Evolutionary conservation across 768 basidiomycete species (phyloP), one percentile per base, ranked within the genome.

Genomic region (Podaxis rugospora): DNA sequence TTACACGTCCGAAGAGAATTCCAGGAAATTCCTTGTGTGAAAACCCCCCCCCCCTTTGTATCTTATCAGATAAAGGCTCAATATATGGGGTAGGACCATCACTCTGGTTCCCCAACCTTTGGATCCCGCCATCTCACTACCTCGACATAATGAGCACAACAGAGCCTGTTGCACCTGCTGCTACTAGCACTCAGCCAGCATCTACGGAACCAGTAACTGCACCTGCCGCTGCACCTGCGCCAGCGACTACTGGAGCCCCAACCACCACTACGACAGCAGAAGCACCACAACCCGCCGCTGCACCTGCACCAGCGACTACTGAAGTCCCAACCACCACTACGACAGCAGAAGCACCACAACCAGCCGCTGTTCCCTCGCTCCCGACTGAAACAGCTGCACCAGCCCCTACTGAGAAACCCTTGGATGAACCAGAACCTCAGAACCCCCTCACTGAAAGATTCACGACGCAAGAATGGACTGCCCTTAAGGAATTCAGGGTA

Each of bases 361-460:
- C 61, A 27, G 64, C 58, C 16, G 57, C 66, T 18, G 50, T 62
- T 40, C 57, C 68, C 55, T 55, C 59, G 35, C 37, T 49, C 5
- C 46, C 61, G n/a, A 47, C 65, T 21, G 53, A 57, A 36, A 25
- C 68, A 18, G 61, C 47, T 51, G 56, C 65, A 37, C 37, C 54
- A 23, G 46, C 59, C 25, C 28, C 57, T 44, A 59, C 62, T 36
- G 65, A 62, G 61, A 66, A 50, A 69, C 73, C 21, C 13, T 18
- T 18, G 18, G 63, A 61, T 7, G 72, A 69, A 32, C 16, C 68
- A 13, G 90, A 92, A 69, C 86, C 85, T 0, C 87, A 91, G 72
- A 92, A 85, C 66, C 66, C 78, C 1, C 76, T 93, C 32, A 93
- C 91, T 0, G 73, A 79, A 68, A 78, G 80, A 67, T 93, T 93